Conservation (phyloP, 2,329 filamentous ascomycete species). For the Exophiala oligosperma region DNA sequence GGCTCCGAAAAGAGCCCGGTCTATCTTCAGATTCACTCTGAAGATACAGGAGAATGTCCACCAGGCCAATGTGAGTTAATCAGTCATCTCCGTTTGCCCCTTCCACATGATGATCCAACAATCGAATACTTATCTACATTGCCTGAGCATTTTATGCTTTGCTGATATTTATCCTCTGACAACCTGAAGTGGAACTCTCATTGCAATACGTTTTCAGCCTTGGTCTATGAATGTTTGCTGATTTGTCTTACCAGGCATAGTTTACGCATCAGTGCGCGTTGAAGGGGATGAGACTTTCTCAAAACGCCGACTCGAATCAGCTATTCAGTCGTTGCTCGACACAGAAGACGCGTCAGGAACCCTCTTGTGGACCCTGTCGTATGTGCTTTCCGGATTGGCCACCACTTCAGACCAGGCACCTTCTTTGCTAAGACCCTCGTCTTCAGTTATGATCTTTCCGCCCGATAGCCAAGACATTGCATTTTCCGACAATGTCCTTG, state of each 20-base stretch:
- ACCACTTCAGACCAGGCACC: slow-evolving; percentile 19
- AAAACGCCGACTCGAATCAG: slow-evolving; percentile 18
- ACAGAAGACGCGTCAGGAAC: slow-evolving; percentile 5
- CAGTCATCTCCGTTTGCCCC: slow-evolving; percentile 18
- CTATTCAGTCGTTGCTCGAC: slow-evolving; percentile 17
- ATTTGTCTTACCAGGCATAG: slow-evolving; percentile 49
- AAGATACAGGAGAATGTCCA: slow-evolving; percentile 91
- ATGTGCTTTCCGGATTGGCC: slow-evolving; percentile 53
- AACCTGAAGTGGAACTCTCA: slow-evolving; percentile 67
- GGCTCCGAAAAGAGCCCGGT: slow-evolving; percentile 47
- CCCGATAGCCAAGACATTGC: slow-evolving; percentile 64
- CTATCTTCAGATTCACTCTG: slow-evolving; percentile 73
- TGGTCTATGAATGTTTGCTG: slow-evolving; percentile 7
- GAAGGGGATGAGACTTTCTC: slow-evolving; percentile 1
- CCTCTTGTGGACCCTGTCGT: slow-evolving; percentile 27
- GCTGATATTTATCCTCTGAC: slow-evolving; percentile 86
- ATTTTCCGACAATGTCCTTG: slow-evolving; percentile 70
- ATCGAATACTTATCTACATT: slow-evolving; percentile 99
- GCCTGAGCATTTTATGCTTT: slow-evolving; percentile 76
- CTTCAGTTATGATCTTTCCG: slow-evolving; percentile 58
- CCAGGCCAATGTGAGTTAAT: slow-evolving; percentile 80
- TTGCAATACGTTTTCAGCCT: slow-evolving; percentile 6
- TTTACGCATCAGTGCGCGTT: slow-evolving; percentile 53
- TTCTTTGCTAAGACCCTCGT: slow-evolving; percentile 6
- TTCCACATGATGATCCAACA: slow-evolving; percentile 76